These are phyloP conservation scores for Penicillium pulvis DNA, from an alignment of 495 filamentous ascomycete genomes.

Conservation along the genomic window DNA sequence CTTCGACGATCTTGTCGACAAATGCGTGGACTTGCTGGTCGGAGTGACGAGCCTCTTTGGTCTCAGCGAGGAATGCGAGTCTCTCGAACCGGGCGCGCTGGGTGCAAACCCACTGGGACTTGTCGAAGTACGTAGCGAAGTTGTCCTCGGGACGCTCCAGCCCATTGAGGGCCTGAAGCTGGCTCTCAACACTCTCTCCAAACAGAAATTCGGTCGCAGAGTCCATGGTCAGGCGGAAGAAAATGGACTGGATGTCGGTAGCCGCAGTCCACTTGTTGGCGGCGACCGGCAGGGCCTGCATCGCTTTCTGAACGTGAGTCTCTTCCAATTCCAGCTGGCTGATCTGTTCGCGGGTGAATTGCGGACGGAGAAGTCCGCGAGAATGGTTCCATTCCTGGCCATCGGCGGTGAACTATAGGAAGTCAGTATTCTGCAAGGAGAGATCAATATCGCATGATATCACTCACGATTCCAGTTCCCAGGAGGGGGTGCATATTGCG, in stretches of 20 bases:
- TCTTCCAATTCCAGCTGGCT: slow-evolving; percentile 57
- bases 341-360: slow-evolving; percentile 55
- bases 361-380: slow-evolving; percentile 55
- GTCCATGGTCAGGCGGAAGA: slow-evolving; percentile 68
- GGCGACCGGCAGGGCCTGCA: slow-evolving; percentile 38
- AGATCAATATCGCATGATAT: neutral
- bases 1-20: slow-evolving; percentile 49
- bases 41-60: slow-evolving; percentile 47
- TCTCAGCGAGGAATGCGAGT: slow-evolving; percentile 51
- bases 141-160: slow-evolving; percentile 29
- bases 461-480: slow-evolving; percentile 50
- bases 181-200: slow-evolving; percentile 55
- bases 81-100: slow-evolving; percentile 52
- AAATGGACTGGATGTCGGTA: slow-evolving; percentile 59
- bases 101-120: slow-evolving; percentile 39
- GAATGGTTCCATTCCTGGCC: slow-evolving; percentile 55
- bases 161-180: slow-evolving; percentile 32
- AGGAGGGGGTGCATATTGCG: slow-evolving; percentile 41
- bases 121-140: slow-evolving; percentile 47
- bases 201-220: slow-evolving; percentile 69
- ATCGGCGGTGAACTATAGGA: slow-evolving; percentile 47
- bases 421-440: neutral
- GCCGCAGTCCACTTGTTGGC: slow-evolving; percentile 44
- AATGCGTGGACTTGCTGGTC: slow-evolving; percentile 52
- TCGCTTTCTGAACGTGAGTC: slow-evolving; percentile 47